These are phyloP conservation scores for Termitomyces sp. DNA, from an alignment of 768 basidiomycete species.

Conservation along the genomic window DNA sequence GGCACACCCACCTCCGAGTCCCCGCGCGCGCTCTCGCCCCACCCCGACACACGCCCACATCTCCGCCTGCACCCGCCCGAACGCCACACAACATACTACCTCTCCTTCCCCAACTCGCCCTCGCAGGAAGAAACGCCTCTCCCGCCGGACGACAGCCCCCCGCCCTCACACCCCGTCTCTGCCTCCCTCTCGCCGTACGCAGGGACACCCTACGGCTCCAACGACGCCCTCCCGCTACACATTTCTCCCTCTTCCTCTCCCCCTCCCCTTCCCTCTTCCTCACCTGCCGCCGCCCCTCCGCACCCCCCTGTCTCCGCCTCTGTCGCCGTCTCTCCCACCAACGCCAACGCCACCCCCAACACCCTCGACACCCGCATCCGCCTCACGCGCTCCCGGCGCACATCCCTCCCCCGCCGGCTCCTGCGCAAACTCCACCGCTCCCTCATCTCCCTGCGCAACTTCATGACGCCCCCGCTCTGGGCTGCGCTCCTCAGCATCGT, in stretches of 20 bases:
- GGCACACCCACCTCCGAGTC: neutral
- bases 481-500: slow-evolving; percentile 72
- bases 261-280: too few relatives aligned
- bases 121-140: slow-evolving; percentile 3
- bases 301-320: neutral
- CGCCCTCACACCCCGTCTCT: neutral
- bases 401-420: slow-evolving; percentile 19
- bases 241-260: too few relatives aligned
- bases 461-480: slow-evolving; percentile 90
- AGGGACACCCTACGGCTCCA: neutral
- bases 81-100: slow-evolving; percentile 20
- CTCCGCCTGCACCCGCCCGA: neutral
- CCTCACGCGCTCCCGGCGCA: neutral
- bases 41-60: neutral
- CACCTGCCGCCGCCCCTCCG: neutral
- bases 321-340: neutral
- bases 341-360: neutral
- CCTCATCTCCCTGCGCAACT: slow-evolving; percentile 51
- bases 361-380: neutral
- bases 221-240: neutral
- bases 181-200: neutral
- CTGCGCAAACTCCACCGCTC: slow-evolving; percentile 24
- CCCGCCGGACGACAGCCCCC: slow-evolving; percentile 4
- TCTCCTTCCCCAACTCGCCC: slow-evolving; percentile 23
- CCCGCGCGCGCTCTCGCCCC: neutral